phyloP scores from a whole-genome alignment of 2,329 filamentous ascomycete genomes.

The Aspergillaceae sp. region DNA sequence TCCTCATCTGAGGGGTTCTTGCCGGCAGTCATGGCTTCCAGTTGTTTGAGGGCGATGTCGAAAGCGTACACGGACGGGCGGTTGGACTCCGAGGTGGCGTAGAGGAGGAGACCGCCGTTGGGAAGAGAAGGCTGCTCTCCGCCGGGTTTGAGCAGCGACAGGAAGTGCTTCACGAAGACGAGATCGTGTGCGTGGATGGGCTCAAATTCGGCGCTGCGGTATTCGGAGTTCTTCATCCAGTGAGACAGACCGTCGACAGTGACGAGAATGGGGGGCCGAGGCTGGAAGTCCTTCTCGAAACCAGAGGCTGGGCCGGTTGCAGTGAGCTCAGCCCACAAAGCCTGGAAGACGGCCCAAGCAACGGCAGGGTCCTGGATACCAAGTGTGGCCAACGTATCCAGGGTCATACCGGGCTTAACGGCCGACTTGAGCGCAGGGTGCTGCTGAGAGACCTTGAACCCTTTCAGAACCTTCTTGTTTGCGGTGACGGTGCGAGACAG shows the following conservation, averaged over 20 bases:
- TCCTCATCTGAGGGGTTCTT: conserved; percentile 29
- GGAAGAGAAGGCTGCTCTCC: conserved; percentile 36
- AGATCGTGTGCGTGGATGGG: conserved; percentile 82
- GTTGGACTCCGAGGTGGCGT: conserved; percentile 65
- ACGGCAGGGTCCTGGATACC: conserved; percentile 66
- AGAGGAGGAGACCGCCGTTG: conserved; percentile 74
- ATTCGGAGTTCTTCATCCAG: conserved; percentile 69
- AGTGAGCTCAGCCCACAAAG: conserved; percentile 72
- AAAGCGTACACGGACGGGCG: conserved; percentile 56
- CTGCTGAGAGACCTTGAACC: conserved; percentile 42
- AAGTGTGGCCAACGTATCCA: conserved; percentile 59
- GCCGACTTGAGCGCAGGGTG: conserved; percentile 54
- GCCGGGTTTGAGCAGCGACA: conserved; percentile 52
- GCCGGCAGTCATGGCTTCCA: conserved; percentile 37
- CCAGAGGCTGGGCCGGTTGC: conserved; percentile 38
- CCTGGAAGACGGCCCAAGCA: conserved; percentile 71
- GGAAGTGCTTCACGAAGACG: conserved; percentile 63
- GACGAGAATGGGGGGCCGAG: conserved; percentile 60
- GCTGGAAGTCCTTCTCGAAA: conserved; percentile 35
- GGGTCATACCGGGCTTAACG: conserved; percentile 50
- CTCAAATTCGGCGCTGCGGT: conserved; percentile 62
- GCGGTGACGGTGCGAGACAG: conserved; percentile 64
- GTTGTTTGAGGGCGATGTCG: conserved; percentile 54
- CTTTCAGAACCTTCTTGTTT: conserved; percentile 57
- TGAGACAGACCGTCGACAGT: conserved; percentile 70